These are phyloP conservation scores for Trichoderma sp. DNA, from an alignment of 2,329 filamentous ascomycete genomes.

Conservation along the genomic window DNA sequence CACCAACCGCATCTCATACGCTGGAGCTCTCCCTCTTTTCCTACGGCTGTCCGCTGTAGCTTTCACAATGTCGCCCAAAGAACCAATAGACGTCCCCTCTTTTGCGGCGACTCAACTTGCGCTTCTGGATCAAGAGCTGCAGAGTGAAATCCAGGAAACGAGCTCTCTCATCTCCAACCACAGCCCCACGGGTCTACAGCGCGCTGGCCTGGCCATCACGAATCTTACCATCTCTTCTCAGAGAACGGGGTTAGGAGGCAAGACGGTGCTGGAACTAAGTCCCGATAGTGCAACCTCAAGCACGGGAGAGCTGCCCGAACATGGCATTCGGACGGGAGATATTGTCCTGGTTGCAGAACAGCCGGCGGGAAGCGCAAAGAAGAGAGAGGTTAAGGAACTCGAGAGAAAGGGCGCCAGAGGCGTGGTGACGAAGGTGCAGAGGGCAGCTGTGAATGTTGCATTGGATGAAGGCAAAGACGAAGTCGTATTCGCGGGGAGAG, in stretches of 20 bases:
- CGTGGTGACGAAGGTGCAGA: constrained; percentile 65
- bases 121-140: constrained; percentile 69
- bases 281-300: constrained; percentile 66
- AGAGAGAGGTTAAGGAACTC: constrained; percentile 68
- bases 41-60: neutral
- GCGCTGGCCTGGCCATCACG: constrained; percentile 74
- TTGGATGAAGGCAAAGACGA: constrained; percentile 63
- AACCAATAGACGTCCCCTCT: constrained; percentile 58
- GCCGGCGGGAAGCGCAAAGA: constrained; percentile 68
- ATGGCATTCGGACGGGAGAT: constrained; percentile 73
- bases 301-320: constrained; percentile 62
- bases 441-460: constrained; percentile 61
- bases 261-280: constrained; percentile 78
- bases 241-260: constrained; percentile 88
- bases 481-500: constrained; percentile 43
- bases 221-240: constrained; percentile 73
- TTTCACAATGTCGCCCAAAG: constrained; percentile 36
- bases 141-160: constrained; percentile 70
- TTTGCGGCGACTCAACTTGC: constrained; percentile 71
- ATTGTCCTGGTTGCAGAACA: constrained; percentile 76
- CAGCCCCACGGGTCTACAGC: constrained; percentile 67
- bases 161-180: constrained; percentile 64
- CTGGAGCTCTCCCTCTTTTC: neutral
- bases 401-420: constrained; percentile 67
- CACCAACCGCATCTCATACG: neutral